Evolutionary conservation across 257 asterid species (phyloP).

Genomic region (Verbena officinalis): DNA sequence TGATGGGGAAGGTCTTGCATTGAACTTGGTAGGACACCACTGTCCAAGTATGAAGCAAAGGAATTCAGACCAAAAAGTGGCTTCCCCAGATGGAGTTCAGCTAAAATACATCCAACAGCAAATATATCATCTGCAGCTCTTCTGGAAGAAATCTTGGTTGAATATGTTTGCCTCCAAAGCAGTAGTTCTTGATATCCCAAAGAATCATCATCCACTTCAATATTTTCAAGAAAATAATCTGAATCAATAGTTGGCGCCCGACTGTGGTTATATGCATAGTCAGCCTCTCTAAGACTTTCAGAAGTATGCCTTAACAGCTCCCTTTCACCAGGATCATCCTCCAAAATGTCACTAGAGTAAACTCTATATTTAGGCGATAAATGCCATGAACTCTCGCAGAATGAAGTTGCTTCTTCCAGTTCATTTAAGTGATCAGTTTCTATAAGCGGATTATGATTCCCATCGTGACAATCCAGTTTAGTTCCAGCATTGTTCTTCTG

Average conservation of each 20-base stretch:
- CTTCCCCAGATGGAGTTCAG: conserved; percentile 78
- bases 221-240: conserved; percentile 59
- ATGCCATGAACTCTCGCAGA: conserved; percentile 75
- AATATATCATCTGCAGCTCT: conserved; percentile 77
- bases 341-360: conserved; percentile 37
- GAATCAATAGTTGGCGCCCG: conserved; percentile 46
- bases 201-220: conserved; percentile 73
- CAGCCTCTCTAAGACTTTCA: conserved; percentile 35
- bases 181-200: conserved; percentile 77
- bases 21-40: conserved; percentile 65
- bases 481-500: conserved; percentile 33
- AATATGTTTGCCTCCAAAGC: conserved; percentile 66
- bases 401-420: conserved; percentile 74
- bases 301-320: conserved; percentile 39
- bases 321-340: conserved; percentile 37
- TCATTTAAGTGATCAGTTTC: conserved; percentile 48
- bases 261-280: conserved; percentile 27
- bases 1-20: conserved; percentile 75
- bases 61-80: conserved; percentile 81
- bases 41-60: conserved; percentile 57
- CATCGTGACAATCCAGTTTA: conserved; percentile 30
- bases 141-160: conserved; percentile 46
- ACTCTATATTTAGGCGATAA: conserved; percentile 62
- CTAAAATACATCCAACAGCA: conserved; percentile 88
- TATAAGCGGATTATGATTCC: conserved; percentile 25